Percentiles rank a stretch among this genome's conserved stretches.
Conservation (phyloP, 331 rosid genomes). For the Saraca asoca region DNA sequence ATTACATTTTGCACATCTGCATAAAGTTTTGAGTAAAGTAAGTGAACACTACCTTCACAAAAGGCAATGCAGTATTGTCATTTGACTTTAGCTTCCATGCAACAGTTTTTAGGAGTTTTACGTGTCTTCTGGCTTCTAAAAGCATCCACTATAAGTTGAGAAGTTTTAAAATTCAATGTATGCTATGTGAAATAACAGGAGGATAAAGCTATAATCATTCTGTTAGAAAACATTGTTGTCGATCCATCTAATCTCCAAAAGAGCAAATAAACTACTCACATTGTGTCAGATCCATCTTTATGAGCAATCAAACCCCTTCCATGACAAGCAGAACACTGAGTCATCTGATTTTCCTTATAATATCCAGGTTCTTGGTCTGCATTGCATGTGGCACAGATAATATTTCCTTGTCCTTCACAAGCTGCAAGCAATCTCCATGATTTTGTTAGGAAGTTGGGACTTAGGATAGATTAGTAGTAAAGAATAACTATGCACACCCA, state of each 20-base stretch:
- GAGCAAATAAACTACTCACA: conserved; percentile 52
- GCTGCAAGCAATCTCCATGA: conserved; percentile 50
- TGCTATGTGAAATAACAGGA: no score
- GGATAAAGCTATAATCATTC: background rate
- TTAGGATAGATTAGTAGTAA: no score
- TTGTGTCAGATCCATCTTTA: conserved; percentile 88
- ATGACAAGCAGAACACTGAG: conserved; percentile 68
- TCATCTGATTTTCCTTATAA: conserved; percentile 78
- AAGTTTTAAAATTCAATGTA: no score
- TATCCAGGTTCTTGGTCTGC: conserved; percentile 77
- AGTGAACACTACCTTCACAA: conserved; percentile 24
- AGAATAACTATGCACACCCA: background rate
- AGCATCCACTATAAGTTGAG: no score
- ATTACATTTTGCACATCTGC: conserved; percentile 86
- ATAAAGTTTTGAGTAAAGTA: conserved; percentile 34
- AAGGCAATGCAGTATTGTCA: conserved; percentile 30
- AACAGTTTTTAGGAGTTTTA: no score
- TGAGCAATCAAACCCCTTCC: conserved; percentile 98
- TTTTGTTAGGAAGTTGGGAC: conserved; percentile 14
- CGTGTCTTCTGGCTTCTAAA: no score
- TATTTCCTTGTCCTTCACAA: conserved; percentile 78
- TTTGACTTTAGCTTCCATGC: background rate
- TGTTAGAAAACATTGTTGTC: conserved; percentile 11
- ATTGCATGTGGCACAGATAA: conserved; percentile 69
- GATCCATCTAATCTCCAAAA: conserved; percentile 21